Conservation (phyloP, 2,329 filamentous ascomycete genomes). For the Diaporthe aspalathi region DNA sequence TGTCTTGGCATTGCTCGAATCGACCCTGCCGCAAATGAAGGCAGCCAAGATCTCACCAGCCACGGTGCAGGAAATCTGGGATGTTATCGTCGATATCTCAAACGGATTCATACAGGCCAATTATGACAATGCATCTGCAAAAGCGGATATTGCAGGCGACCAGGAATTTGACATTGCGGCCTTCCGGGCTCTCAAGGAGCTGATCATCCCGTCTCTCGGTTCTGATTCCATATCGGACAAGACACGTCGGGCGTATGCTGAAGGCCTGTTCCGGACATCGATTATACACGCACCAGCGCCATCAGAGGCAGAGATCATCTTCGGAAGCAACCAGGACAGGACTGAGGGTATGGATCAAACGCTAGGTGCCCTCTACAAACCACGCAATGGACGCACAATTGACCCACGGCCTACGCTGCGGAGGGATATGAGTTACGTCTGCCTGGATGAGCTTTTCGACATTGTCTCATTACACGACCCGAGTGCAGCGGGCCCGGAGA, state of each 20-base stretch:
- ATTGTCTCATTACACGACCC: slow-evolving; percentile 68
- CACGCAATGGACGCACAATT: slow-evolving; percentile 78
- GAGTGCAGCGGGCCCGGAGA: slow-evolving; percentile 49
- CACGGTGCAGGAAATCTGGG: slow-evolving; percentile 74
- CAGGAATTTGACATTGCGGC: slow-evolving; percentile 84
- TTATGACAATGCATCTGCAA: slow-evolving; percentile 59
- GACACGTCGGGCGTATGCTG: slow-evolving; percentile 76
- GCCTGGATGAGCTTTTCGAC: slow-evolving; percentile 81
- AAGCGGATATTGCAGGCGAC: slow-evolving; percentile 70
- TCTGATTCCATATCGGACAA: slow-evolving; percentile 72
- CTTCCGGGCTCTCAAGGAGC: slow-evolving; percentile 74
- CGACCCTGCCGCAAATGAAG: slow-evolving; percentile 71
- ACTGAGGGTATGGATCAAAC: slow-evolving; percentile 60
- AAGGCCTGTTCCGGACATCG: slow-evolving; percentile 83
- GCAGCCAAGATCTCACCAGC: slow-evolving; percentile 57
- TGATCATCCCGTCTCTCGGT: slow-evolving; percentile 82
- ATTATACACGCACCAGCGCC: slow-evolving; percentile 77
- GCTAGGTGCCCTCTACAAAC: slow-evolving; percentile 67
- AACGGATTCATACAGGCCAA: slow-evolving; percentile 78
- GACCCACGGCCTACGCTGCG: slow-evolving; percentile 74
- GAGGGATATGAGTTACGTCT: slow-evolving; percentile 80
- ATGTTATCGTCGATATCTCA: slow-evolving; percentile 71
- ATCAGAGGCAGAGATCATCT: slow-evolving; percentile 68
- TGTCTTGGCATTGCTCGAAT: slow-evolving; percentile 74
- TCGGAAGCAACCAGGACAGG: slow-evolving; percentile 55